phyloP scores from a whole-genome alignment of 495 filamentous ascomycete species.

The Tirmania nivea region DNA sequence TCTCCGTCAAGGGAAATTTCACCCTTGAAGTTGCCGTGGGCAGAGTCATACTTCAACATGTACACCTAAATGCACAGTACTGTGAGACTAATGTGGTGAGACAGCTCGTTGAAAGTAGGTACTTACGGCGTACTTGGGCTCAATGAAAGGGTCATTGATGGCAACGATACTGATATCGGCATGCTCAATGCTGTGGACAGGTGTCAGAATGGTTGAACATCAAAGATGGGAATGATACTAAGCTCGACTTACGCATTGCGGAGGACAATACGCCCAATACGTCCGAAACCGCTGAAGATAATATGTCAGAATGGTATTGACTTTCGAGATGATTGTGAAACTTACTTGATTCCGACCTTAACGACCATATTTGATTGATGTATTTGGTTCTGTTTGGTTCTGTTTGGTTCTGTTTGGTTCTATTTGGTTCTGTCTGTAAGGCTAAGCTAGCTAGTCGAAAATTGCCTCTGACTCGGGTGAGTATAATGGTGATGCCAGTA shows the following conservation, averaged over 20 bases:
- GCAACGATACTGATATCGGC: conserved; percentile 72
- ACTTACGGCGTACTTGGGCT: conserved; percentile 90
- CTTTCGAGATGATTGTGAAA: not conserved
- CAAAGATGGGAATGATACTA: no score
- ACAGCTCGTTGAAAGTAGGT: not conserved
- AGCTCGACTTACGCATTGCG: conserved; percentile 47
- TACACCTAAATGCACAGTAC: conserved; percentile 41
- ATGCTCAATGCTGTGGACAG: conserved; percentile 52
- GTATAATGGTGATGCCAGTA: no score
- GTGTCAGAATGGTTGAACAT: not conserved
- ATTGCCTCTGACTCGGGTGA: no score
- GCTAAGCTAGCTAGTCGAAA: no score
- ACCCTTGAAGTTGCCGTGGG: conserved; percentile 93
- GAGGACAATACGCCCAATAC: conserved; percentile 92
- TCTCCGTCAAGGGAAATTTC: conserved; percentile 48
- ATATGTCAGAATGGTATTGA: not conserved
- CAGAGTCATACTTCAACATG: conserved; percentile 98
- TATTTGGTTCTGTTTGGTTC: not conserved
- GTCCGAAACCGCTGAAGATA: conserved; percentile 77
- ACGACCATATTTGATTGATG: conserved; percentile 15
- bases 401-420: no score
- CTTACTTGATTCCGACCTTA: conserved; percentile 18
- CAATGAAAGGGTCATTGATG: conserved; percentile 99
- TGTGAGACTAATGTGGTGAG: not conserved
- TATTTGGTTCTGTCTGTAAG: no score